Conservation (phyloP, 2,329 filamentous ascomycete genomes). For the Aureobasidium lini region DNA sequence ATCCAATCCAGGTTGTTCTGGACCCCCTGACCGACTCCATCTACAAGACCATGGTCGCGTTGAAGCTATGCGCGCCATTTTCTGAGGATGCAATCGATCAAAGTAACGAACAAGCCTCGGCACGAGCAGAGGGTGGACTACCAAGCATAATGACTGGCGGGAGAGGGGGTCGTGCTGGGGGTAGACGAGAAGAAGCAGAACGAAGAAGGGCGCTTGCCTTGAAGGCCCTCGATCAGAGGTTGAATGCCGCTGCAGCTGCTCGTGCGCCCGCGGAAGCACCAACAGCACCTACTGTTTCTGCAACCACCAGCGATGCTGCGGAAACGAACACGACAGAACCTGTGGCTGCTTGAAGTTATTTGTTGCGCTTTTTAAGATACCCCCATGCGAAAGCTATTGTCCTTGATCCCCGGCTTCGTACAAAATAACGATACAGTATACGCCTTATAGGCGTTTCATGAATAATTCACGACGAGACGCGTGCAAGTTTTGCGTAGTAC, state of each 20-base stretch:
- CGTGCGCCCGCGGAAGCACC: conserved; percentile 4
- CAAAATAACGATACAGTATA: not conserved
- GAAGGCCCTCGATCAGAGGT: conserved; percentile 82
- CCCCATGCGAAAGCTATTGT: not conserved
- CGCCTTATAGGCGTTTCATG: too few species aligned
- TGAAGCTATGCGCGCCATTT: conserved; percentile 79
- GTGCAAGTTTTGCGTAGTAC: not conserved
- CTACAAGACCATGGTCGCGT: conserved; percentile 65
- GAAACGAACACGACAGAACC: not conserved
- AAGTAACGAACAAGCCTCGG: conserved; percentile 62
- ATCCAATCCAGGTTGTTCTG: conserved; percentile 69
- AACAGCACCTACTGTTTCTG: not conserved
- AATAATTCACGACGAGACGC: not conserved
- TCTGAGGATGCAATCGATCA: conserved; percentile 71
- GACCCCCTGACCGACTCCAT: conserved; percentile 65
- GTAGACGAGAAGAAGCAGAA: conserved; percentile 85
- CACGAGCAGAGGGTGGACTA: conserved; percentile 53
- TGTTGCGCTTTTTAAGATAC: not conserved
- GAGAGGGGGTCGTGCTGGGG: conserved; percentile 37
- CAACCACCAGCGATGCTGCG: not conserved
- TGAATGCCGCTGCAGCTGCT: conserved; percentile 65
- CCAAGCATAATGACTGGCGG: conserved; percentile 50
- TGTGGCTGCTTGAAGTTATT: not conserved
- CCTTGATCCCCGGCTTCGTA: not conserved
- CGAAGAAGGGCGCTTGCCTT: conserved; percentile 79